Percentiles rank a stretch among this genome's conserved stretches.
Evolutionary conservation across 257 asterid genomes (phyloP).

Genomic region (Capsicum chinense): DNA sequence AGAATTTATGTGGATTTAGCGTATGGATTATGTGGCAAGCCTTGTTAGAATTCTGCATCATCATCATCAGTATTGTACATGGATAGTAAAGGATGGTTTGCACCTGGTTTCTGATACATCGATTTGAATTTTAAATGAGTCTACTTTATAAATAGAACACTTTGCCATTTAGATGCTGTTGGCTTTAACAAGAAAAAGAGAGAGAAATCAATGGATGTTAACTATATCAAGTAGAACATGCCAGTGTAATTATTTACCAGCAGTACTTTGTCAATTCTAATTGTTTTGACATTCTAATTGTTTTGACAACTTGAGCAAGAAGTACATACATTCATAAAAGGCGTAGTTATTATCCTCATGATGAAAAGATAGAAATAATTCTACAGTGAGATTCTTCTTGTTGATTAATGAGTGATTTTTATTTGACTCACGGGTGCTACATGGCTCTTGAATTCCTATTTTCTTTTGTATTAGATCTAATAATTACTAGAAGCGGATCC

Average conservation of each 20-base stretch:
- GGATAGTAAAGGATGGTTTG: no score
- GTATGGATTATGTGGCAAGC: no score
- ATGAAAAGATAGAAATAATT: neutral
- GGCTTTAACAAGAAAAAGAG: neutral
- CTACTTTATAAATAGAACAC: neutral
- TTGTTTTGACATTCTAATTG: neutral
- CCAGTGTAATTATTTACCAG: neutral
- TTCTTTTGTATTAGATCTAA: neutral
- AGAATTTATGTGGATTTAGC: no score
- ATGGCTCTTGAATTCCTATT: neutral
- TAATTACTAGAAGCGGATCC: neutral
- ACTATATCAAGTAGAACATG: neutral
- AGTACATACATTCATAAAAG: no score
- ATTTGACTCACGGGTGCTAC: neutral
- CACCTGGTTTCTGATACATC: no score
- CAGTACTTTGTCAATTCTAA: slow-evolving; percentile 18
- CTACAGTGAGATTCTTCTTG: neutral
- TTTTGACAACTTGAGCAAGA: neutral
- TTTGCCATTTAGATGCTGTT: neutral
- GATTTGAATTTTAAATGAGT: neutral
- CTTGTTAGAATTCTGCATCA: no score
- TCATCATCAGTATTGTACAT: no score
- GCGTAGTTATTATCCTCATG: neutral
- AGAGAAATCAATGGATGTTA: neutral
- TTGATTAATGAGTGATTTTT: neutral